phyloP scores from a whole-genome alignment of 345 rosid genomes.

The Erysimum cheiranthoides region DNA sequence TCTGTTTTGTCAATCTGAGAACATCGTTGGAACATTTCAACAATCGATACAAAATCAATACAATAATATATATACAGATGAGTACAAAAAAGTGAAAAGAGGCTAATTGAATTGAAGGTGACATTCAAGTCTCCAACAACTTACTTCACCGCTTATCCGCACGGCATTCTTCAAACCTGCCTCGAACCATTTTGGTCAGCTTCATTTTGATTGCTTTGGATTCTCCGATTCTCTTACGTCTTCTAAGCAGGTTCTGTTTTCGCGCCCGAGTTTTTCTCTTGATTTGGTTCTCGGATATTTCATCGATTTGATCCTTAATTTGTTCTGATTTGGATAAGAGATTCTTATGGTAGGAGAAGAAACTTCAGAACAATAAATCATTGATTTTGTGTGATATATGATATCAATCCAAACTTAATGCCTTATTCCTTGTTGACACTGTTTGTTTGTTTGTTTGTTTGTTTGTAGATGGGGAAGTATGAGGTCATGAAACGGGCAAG shows the following conservation, averaged over 20 bases:
- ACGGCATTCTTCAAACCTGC: slow-evolving; percentile 10
- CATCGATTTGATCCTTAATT: slow-evolving; percentile 9
- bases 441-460: not conserved
- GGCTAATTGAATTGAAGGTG: not conserved
- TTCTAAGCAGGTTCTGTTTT: not conserved
- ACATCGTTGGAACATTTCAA: not conserved
- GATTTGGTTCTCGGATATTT: not conserved
- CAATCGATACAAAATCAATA: slow-evolving; percentile 9
- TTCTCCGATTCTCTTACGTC: slow-evolving; percentile 6
- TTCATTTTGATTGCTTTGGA: slow-evolving; percentile 18
- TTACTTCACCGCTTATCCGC: slow-evolving; percentile 37
- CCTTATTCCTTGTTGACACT: not conserved
- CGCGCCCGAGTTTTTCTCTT: not conserved
- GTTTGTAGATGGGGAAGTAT: slow-evolving; percentile 64
- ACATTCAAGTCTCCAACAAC: slow-evolving; percentile 41
- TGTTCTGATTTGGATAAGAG: slow-evolving; percentile 11
- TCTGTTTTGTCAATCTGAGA: not conserved
- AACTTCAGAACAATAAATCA: slow-evolving; percentile 1
- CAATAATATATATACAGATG: not conserved
- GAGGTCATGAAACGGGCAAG: slow-evolving; percentile 59
- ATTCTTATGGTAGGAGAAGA: not conserved
- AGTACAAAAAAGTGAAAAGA: not conserved
- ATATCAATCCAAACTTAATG: not conserved
- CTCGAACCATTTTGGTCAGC: not conserved
- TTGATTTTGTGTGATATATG: slow-evolving; percentile 5